A percentile compares a stretch with the other conserved stretches of the same genome.
Evolutionary conservation across 1,284 basidiomycete species (phyloP).

Genomic region (Trichosporon sp.): DNA sequence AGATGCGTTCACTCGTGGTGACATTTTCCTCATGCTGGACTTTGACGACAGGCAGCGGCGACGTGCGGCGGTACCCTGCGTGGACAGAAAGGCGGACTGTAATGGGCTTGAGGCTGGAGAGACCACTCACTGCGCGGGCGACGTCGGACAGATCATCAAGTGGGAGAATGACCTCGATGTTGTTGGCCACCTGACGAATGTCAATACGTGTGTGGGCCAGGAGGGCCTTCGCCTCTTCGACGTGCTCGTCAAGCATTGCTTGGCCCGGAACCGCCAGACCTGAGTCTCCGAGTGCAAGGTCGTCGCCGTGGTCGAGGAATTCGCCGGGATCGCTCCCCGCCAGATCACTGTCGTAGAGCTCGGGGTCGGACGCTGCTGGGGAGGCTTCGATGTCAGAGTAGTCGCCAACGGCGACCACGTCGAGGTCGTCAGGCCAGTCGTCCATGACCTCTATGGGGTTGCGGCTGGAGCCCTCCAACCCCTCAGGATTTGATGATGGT

Average conservation of each 20-base stretch:
- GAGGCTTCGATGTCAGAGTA: background rate
- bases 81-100: background rate
- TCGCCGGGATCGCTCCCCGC: background rate
- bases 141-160: conserved; percentile 5
- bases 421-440: background rate
- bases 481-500: background rate
- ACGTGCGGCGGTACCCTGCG: conserved; percentile 9
- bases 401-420: background rate
- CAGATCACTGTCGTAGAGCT: background rate
- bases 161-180: background rate
- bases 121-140: conserved; percentile 7
- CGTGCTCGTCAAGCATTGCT: conserved; percentile 8
- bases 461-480: no score
- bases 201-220: background rate
- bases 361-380: no score
- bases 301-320: background rate
- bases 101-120: background rate
- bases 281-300: background rate
- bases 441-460: background rate
- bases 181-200: background rate
- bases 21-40: background rate
- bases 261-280: background rate
- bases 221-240: background rate
- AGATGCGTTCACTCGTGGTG: background rate
- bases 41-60: background rate